Evolutionary conservation across 768 basidiomycete species (phyloP).

Genomic region (Mycena indigotica): DNA sequence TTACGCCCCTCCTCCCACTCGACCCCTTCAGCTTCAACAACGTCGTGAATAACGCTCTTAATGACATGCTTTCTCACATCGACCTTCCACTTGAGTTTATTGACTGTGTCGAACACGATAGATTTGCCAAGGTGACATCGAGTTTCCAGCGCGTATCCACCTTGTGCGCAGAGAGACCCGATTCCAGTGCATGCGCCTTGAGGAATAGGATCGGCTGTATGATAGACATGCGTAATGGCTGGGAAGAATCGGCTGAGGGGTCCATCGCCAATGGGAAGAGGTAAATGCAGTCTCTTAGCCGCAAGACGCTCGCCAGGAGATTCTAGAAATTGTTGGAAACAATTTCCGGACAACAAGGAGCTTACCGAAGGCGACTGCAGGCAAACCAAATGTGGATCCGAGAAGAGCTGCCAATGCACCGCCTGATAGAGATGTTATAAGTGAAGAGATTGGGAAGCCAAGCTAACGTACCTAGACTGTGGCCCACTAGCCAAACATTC

Average conservation of each 20-base stretch:
- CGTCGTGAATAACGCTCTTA: conserved; percentile 62
- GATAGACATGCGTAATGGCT: conserved; percentile 78
- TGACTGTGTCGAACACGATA: conserved; percentile 88
- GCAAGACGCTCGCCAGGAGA: conserved; percentile 77
- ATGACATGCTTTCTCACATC: conserved; percentile 81
- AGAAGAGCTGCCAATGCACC: conserved; percentile 88
- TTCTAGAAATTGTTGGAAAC: no score
- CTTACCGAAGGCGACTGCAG: conserved; percentile 80
- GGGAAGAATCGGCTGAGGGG: conserved; percentile 55
- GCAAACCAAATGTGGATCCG: conserved; percentile 87
- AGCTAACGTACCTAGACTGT: conserved; percentile 68
- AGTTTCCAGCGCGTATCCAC: conserved; percentile 86
- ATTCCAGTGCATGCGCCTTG: conserved; percentile 81
- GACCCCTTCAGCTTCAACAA: conserved; percentile 51
- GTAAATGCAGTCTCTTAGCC: conserved; percentile 82
- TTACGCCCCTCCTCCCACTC: conserved; percentile 53
- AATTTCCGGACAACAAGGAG: background rate
- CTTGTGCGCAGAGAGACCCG: conserved; percentile 75
- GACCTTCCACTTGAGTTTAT: conserved; percentile 77
- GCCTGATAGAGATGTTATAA: background rate
- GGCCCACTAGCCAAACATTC: conserved; percentile 88
- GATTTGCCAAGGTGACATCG: conserved; percentile 87
- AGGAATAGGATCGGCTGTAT: conserved; percentile 92
- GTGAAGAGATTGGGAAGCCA: background rate
- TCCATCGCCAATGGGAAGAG: conserved; percentile 51